Base-by-base conservation (phyloP, 441 rosid species). In the Gossypium aridum region DNA sequence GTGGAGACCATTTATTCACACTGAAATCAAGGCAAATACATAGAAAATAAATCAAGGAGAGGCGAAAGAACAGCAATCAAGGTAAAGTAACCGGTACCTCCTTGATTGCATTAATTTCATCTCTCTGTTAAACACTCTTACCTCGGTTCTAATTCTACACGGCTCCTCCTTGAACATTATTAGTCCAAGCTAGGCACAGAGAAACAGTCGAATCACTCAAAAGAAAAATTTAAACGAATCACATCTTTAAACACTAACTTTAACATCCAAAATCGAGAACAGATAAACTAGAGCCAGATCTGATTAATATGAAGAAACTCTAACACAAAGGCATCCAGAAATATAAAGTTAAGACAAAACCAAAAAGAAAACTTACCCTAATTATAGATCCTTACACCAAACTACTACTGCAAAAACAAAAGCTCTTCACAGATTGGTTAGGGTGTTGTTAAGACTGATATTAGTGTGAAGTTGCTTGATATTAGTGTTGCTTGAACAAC, bases 401-500 rank as follows among this genome's bases (percentile, higher is more conserved):
- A 7, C 43, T 7, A 37, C 9, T 37, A 7, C 43, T 37, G 43
- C 43, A 7, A 7, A 37, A 37, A 37, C 43, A 7, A 37, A 37
- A 37, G 2, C 10, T 37, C 43, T 37, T 37, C 9, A 37, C 43
- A 37, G 43, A 37, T 7, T 37, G 2, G 43, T 7, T 7, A 37
- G 43, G 43, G 9, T 37, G 9, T 7, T 37, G 43, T 7, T 37
- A 1, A 37, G 43, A 37, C 43, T 7, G 98, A 95, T 82, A 85
- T 92, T 19, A 90, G 96, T 73, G 92, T 88, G 75, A 92, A 91
- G 85, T 82, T 95, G 59, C 96, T 92, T 49, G 99, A 95, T 79
- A 83, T 95, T 23, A 89, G 92, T 76, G 89, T 79, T 72, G 90
- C 86, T 62, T 89, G 90, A 68, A 92, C 90, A 37, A 37, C 43